Conservation (phyloP, 1,284 basidiomycete species). For the Sanghuangporus weigelae region DNA sequence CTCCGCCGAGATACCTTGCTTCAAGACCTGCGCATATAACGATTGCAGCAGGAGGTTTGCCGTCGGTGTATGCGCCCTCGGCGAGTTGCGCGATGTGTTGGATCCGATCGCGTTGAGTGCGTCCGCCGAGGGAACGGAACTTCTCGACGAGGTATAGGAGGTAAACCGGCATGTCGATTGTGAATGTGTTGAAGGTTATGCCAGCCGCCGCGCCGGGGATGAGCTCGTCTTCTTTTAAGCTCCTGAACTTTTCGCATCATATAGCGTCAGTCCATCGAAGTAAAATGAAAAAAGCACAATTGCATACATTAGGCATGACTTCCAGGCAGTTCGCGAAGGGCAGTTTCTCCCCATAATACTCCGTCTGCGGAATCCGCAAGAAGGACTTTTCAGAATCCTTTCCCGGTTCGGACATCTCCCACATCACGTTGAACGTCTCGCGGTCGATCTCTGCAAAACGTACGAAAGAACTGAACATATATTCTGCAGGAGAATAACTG, state of each 20-base stretch:
- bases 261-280: not conserved
- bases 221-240: slow-evolving; percentile 40
- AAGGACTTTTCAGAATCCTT: slow-evolving; percentile 51
- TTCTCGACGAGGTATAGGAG: slow-evolving; percentile 60
- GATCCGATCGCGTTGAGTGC: slow-evolving; percentile 47
- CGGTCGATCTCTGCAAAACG: slow-evolving; percentile 51
- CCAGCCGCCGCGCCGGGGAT: slow-evolving; percentile 40
- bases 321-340: slow-evolving; percentile 41
- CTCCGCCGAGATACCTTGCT: slow-evolving; percentile 40
- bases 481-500: not conserved
- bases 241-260: slow-evolving; percentile 39
- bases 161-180: slow-evolving; percentile 65
- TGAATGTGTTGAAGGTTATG: slow-evolving; percentile 56
- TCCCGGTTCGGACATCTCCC: slow-evolving; percentile 58
- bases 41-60: slow-evolving; percentile 39
- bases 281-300: not conserved
- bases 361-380: slow-evolving; percentile 52
- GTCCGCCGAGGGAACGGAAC: slow-evolving; percentile 58
- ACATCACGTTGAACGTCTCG: slow-evolving; percentile 69
- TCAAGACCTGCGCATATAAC: slow-evolving; percentile 64
- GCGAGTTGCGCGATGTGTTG: slow-evolving; percentile 63
- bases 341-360: slow-evolving; percentile 46
- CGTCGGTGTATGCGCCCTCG: slow-evolving; percentile 48
- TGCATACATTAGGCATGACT: slow-evolving; percentile 57
- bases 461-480: not conserved